phyloP scores from a whole-genome alignment of 2,329 filamentous ascomycete species.

The Pyrenochaeta sp. region DNA sequence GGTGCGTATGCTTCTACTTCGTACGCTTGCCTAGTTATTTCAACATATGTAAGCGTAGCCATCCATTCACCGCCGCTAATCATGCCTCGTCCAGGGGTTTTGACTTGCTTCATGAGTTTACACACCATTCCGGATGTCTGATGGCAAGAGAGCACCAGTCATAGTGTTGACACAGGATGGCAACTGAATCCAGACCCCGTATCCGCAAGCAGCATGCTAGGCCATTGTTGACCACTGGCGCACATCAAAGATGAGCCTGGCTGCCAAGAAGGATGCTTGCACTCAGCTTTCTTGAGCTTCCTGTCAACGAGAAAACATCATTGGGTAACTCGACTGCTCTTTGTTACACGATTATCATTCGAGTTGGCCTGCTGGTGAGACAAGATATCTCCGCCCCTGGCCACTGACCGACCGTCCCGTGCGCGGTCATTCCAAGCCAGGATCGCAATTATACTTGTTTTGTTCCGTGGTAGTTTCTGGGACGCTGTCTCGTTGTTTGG shows the following conservation, averaged over 20 bases:
- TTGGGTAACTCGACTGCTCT: not conserved
- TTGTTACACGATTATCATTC: not conserved
- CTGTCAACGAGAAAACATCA: not conserved
- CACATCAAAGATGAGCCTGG: not conserved
- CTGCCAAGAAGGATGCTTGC: not conserved
- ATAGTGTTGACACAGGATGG: not conserved
- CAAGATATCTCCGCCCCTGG: not conserved
- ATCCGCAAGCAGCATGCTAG: not conserved
- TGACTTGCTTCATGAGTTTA: not conserved
- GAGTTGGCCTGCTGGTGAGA: not conserved
- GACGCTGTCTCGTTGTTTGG: not conserved
- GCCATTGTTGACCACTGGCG: not conserved
- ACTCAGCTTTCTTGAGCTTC: no score
- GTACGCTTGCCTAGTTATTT: not conserved
- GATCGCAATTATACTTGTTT: not conserved
- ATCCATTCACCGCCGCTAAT: not conserved
- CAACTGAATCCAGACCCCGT: not conserved
- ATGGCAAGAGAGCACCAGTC: no score
- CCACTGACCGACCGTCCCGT: not conserved
- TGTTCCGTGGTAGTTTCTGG: not conserved
- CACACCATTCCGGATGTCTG: not conserved
- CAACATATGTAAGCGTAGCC: not conserved
- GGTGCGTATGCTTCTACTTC: not conserved
- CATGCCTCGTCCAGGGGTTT: not conserved
- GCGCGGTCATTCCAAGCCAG: not conserved